Conservation (phyloP, 345 rosid species). For the Bruguiera gymnorhiza region DNA sequence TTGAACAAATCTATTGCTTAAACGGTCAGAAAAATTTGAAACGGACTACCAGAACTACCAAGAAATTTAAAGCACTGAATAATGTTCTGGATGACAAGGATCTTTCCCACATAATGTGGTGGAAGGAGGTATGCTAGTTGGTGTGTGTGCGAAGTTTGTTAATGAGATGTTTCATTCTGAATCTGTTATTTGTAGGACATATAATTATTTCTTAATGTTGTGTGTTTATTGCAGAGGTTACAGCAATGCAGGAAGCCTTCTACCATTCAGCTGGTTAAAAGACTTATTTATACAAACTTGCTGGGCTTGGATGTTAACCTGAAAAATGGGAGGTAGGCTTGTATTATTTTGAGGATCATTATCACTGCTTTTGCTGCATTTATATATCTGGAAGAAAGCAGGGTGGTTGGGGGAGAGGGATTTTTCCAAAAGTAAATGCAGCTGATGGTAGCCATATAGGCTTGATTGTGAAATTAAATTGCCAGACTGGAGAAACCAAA, state of each 20-base stretch:
- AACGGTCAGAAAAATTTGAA: conserved; percentile 44
- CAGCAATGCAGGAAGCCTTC: conserved; percentile 81
- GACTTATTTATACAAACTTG: conserved; percentile 74
- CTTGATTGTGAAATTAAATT: too few relatives aligned
- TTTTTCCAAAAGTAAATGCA: too few relatives aligned
- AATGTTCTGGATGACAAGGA: conserved; percentile 55
- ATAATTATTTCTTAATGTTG: background rate
- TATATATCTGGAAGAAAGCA: too few relatives aligned
- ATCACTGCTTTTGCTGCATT: background rate
- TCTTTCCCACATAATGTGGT: conserved; percentile 73
- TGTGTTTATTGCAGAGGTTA: conserved; percentile 53
- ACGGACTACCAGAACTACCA: conserved; percentile 45
- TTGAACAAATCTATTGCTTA: conserved; percentile 40
- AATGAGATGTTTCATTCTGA: background rate
- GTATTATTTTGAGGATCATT: conserved; percentile 6
- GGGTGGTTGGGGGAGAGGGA: too few relatives aligned
- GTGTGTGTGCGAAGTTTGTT: background rate
- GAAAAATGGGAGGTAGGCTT: conserved; percentile 72
- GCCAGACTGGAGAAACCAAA: too few relatives aligned
- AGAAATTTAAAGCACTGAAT: conserved; percentile 43
- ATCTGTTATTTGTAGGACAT: background rate
- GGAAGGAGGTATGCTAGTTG: conserved; percentile 65
- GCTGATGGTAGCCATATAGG: too few relatives aligned
- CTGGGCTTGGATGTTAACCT: conserved; percentile 69
- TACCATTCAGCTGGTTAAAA: conserved; percentile 56